phyloP scores from a whole-genome alignment of 345 rosid genomes.

The Eucalyptus regnans region DNA sequence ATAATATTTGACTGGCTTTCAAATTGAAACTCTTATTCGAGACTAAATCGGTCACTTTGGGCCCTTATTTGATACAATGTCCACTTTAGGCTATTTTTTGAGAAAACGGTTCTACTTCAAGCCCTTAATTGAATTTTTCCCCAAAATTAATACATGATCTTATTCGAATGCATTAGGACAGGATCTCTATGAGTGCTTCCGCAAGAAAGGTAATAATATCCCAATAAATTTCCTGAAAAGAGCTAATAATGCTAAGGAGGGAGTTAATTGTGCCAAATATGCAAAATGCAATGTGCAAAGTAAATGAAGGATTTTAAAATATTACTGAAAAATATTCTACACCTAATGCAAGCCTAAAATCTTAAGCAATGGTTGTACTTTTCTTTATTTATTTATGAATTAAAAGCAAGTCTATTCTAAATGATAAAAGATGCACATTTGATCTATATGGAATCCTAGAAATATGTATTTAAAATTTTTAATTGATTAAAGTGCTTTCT shows the following conservation, averaged over 20 bases:
- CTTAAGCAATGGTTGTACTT: background rate
- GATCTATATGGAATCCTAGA: background rate
- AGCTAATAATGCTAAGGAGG: background rate
- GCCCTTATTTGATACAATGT: too few species aligned
- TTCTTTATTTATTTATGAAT: background rate
- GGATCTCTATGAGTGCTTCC: background rate
- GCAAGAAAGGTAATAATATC: background rate
- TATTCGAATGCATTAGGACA: background rate
- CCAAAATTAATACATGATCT: background rate
- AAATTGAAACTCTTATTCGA: too few species aligned
- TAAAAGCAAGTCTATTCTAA: background rate
- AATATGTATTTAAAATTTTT: background rate
- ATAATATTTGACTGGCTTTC: too few species aligned
- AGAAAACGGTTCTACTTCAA: too few species aligned
- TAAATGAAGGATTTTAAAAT: background rate
- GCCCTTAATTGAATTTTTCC: too few species aligned
- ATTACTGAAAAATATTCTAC: background rate
- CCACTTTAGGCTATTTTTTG: too few species aligned
- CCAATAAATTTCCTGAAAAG: background rate
- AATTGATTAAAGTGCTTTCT: background rate
- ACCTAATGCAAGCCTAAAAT: background rate
- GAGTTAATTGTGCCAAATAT: background rate
- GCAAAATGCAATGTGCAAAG: background rate
- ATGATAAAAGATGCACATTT: background rate
- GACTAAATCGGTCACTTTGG: too few species aligned